phyloP scores from a whole-genome alignment of 108 stramenopile genomes.

The Cyclotella baltica region DNA sequence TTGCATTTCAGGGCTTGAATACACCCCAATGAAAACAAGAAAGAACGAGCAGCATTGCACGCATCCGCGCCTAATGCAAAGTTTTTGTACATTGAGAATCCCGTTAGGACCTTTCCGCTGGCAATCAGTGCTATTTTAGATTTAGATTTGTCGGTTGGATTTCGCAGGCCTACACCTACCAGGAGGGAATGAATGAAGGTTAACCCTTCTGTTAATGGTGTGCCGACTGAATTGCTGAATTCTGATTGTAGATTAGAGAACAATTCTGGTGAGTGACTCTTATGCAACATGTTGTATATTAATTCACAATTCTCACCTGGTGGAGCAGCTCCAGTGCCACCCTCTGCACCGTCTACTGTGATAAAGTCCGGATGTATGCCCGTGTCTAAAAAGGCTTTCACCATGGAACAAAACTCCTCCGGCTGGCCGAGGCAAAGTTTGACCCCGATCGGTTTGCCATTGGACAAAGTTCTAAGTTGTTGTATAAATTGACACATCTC shows the following conservation, averaged over 20 bases:
- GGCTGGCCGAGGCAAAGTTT: slow-evolving; percentile 87
- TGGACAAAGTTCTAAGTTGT: slow-evolving; percentile 68
- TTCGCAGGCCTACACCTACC: slow-evolving; percentile 73
- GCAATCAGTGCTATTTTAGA: slow-evolving; percentile 73
- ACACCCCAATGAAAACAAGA: slow-evolving; percentile 86
- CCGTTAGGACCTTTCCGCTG: slow-evolving; percentile 77
- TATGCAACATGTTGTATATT: neutral
- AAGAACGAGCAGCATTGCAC: slow-evolving; percentile 81
- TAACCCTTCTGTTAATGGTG: slow-evolving; percentile 85
- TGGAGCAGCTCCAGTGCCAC: slow-evolving; percentile 93
- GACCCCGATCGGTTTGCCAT: slow-evolving; percentile 87
- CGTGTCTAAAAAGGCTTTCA: slow-evolving; percentile 70
- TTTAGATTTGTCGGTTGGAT: slow-evolving; percentile 6
- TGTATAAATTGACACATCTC: slow-evolving; percentile 79
- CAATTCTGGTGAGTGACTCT: neutral
- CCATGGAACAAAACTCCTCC: slow-evolving; percentile 63
- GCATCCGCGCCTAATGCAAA: slow-evolving; percentile 88
- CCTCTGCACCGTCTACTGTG: slow-evolving; percentile 86
- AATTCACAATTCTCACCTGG: slow-evolving; percentile 47
- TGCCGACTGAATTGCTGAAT: slow-evolving; percentile 80
- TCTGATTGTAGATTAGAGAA: slow-evolving; percentile 22
- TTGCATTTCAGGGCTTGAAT: slow-evolving; percentile 93
- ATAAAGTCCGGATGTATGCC: slow-evolving; percentile 80
- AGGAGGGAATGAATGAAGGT: slow-evolving; percentile 70
- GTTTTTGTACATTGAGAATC: slow-evolving; percentile 75